These are phyloP conservation scores for Epichloe hybrida DNA, from an alignment of 2,329 filamentous ascomycete genomes.

Conservation along the genomic window DNA sequence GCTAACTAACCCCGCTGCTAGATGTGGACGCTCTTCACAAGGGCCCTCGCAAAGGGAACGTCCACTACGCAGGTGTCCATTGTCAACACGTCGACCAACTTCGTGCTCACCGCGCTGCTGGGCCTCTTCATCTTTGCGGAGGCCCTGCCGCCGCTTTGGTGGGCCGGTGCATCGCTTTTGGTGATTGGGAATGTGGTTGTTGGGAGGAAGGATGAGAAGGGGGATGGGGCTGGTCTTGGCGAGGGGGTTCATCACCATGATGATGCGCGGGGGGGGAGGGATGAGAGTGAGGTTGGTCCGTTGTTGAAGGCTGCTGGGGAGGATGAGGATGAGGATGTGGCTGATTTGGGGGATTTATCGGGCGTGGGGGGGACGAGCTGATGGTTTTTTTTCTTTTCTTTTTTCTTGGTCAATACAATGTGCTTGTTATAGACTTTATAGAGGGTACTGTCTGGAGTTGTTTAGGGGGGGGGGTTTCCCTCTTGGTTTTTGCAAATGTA, in stretches of 20 bases:
- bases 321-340: constrained; percentile 20
- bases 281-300: constrained; percentile 17
- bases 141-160: constrained; percentile 59
- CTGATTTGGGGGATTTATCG: constrained; percentile 18
- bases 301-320: constrained; percentile 8
- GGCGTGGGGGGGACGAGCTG: constrained; percentile 4
- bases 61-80: constrained; percentile 71
- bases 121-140: constrained; percentile 61
- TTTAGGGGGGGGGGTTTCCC: too few species aligned
- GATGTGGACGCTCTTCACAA: constrained; percentile 78
- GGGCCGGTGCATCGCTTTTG: constrained; percentile 57
- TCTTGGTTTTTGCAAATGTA: too few species aligned
- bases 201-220: constrained; percentile 50
- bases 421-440: too few species aligned
- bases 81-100: constrained; percentile 73
- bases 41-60: constrained; percentile 57
- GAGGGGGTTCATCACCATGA: too few species aligned
- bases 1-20: constrained; percentile 12
- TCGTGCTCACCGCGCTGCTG: constrained; percentile 62
- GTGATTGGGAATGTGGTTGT: constrained; percentile 70
- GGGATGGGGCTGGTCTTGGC: constrained; percentile 8
- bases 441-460: too few species aligned
- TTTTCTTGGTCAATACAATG: background rate
- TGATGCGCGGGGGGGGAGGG: background rate
- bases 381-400: background rate